phyloP scores from a whole-genome alignment of 441 rosid species.

The Kokia cookei region DNA sequence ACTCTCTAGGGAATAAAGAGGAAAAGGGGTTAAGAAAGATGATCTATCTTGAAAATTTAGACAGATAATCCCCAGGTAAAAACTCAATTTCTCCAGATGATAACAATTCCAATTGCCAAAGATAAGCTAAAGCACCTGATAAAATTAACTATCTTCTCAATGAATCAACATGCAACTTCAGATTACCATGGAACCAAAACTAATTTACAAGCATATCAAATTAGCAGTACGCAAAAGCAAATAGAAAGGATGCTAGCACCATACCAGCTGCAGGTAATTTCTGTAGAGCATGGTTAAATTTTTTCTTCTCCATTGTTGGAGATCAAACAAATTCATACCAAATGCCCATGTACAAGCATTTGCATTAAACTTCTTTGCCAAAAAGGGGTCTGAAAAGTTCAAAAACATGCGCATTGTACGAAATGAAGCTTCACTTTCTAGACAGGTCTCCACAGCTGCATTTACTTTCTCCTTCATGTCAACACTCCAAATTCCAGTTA shows the following conservation, averaged over 20 bases:
- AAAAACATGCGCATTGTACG: slow-evolving; percentile 56
- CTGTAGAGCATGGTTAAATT: slow-evolving; percentile 62
- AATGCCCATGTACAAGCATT: slow-evolving; percentile 92
- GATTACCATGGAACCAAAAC: not conserved
- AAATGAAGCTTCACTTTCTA: slow-evolving; percentile 50
- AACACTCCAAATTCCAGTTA: slow-evolving; percentile 60
- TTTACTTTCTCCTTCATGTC: slow-evolving; percentile 78
- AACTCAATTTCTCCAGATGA: not conserved
- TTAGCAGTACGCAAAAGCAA: not conserved
- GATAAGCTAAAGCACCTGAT: not conserved
- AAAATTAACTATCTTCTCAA: not conserved
- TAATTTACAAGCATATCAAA: not conserved
- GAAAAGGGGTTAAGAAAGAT: not conserved
- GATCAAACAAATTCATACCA: slow-evolving; percentile 89
- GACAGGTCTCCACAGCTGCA: slow-evolving; percentile 90
- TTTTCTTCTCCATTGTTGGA: slow-evolving; percentile 72
- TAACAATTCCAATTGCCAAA: not conserved
- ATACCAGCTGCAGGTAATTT: slow-evolving; percentile 67
- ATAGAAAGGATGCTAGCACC: slow-evolving; percentile 3
- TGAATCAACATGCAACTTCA: not conserved
- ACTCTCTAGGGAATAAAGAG: not conserved
- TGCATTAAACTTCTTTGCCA: slow-evolving; percentile 51
- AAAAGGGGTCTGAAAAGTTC: slow-evolving; percentile 68
- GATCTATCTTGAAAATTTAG: not conserved
- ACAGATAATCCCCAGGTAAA: not conserved